Evolutionary conservation across 306 rosid species (phyloP), one percentile per base, ranked within the genome.

Genomic region (Crotalaria pallida): DNA sequence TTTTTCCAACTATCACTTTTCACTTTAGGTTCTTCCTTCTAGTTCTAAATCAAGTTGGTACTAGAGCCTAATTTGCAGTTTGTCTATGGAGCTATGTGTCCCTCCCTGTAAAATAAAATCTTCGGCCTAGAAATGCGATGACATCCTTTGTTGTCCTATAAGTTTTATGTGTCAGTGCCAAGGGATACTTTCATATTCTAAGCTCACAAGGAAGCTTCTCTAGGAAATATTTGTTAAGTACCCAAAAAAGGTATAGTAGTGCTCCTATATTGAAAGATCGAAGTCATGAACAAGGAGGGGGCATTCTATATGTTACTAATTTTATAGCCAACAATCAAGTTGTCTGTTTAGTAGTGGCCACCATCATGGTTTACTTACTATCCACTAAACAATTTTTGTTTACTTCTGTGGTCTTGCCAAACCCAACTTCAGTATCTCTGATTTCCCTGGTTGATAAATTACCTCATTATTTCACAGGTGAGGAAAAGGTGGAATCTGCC

Each of bases 401-500:
- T 55, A 5, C 15, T 47, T 40, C 8, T 23, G 6, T 12, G 60
- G 18, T 22, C 22, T 31, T 73, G 11, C 17, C 43, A 7, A 59
- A 44, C 59, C 34, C 59, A 31, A 10, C 11, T 41, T 52, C 7
- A 8, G 68, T 66, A 19, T 58, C 9, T 67, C 6, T 66, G 64
- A 21, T 50, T 26, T 67, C 16, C 57, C 41, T 7, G 44, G 29
- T 12, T 64, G 31, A 63, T 76, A 19, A 58, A 57, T 18, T 29
- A 29, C 22, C 23, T 29, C 38, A 17, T 13, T 45, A 65, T 74
- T 47, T 44, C 22, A 41, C 77, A 84, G 85, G 41, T 4, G 89
- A 87, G 17, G 92, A 84, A 56, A 87, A 79, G 87, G 72, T 47
- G 41, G 84, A 82, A 19, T 53, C 82, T 49, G 72, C 81, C 9